These are phyloP conservation scores for Pyricularia grisea DNA, from an alignment of 2,329 filamentous ascomycete species.

Conservation along the genomic window DNA sequence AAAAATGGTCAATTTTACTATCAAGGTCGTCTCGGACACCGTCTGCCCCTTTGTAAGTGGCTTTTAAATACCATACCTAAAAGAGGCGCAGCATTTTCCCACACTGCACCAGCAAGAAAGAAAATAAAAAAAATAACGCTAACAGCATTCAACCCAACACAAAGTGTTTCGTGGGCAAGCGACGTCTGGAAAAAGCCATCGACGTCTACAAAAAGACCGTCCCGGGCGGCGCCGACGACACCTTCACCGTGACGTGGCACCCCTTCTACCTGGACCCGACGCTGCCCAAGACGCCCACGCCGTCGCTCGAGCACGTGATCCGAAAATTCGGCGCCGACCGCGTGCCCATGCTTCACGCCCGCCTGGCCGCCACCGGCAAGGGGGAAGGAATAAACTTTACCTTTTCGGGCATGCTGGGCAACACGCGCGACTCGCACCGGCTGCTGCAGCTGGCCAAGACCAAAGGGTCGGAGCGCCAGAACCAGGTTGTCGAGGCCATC, in stretches of 20 bases:
- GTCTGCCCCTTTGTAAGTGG: constrained; percentile 55
- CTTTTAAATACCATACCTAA: neutral
- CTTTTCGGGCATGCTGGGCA: constrained; percentile 62
- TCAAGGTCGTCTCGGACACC: constrained; percentile 72
- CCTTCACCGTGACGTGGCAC: constrained; percentile 64
- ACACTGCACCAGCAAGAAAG: neutral
- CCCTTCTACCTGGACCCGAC: constrained; percentile 75
- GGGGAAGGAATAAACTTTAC: constrained; percentile 65
- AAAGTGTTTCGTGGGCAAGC: constrained; percentile 71
- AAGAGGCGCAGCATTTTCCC: neutral
- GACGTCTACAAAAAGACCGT: constrained; percentile 51
- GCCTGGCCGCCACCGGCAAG: constrained; percentile 46
- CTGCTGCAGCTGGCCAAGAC: constrained; percentile 60
- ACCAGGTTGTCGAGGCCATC: constrained; percentile 48
- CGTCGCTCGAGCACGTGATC: constrained; percentile 42
- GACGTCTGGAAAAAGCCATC: constrained; percentile 65
- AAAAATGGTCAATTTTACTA: constrained; percentile 63
- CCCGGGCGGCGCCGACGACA: constrained; percentile 50
- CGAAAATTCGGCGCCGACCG: constrained; percentile 56
- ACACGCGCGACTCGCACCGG: constrained; percentile 71
- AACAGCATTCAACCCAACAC: constrained; percentile 13
- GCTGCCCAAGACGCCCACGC: constrained; percentile 35
- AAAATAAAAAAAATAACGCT: constrained; percentile 2
- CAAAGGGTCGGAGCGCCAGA: constrained; percentile 15
- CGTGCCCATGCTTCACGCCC: constrained; percentile 12